phyloP scores from a whole-genome alignment of 352 stramenopile species.

The Pythium aphanidermatum region DNA sequence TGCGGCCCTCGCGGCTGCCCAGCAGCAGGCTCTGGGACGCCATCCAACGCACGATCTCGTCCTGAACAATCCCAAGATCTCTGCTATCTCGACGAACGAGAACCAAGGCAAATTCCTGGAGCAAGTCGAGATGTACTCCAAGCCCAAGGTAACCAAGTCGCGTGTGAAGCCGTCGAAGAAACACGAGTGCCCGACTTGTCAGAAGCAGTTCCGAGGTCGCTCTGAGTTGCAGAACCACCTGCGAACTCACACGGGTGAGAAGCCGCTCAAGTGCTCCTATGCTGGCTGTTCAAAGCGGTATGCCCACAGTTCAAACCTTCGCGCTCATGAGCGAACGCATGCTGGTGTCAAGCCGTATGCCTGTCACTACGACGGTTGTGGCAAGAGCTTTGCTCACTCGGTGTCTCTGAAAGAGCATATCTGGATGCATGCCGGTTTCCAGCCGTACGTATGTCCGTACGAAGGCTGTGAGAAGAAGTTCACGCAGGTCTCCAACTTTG shows the following conservation, averaged over 20 bases:
- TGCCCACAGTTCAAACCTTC: slow-evolving; percentile 87
- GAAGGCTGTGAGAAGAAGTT: slow-evolving; percentile 88
- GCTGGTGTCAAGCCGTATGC: slow-evolving; percentile 87
- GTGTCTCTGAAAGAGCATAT: slow-evolving; percentile 91
- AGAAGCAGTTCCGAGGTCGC: slow-evolving; percentile 78
- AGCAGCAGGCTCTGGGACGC: slow-evolving; percentile 13
- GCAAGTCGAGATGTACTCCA: slow-evolving; percentile 87
- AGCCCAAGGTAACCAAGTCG: slow-evolving; percentile 82
- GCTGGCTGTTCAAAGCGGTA: slow-evolving; percentile 85
- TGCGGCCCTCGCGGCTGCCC: slow-evolving; percentile 18
- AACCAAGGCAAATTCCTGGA: slow-evolving; percentile 85
- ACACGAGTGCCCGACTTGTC: slow-evolving; percentile 80
- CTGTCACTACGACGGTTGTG: slow-evolving; percentile 86
- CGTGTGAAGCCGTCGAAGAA: slow-evolving; percentile 84
- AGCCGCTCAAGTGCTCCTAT: slow-evolving; percentile 86
- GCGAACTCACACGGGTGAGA: slow-evolving; percentile 87
- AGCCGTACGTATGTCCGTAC: slow-evolving; percentile 89
- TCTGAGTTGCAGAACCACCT: slow-evolving; percentile 87
- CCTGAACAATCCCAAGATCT: slow-evolving; percentile 68
- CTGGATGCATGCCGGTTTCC: slow-evolving; percentile 87
- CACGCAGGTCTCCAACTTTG: slow-evolving; percentile 85
- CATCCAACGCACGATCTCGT: slow-evolving; percentile 33
- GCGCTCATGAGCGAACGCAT: slow-evolving; percentile 89
- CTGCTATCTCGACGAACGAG: slow-evolving; percentile 59
- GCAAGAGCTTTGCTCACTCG: slow-evolving; percentile 88